Base-by-base conservation (phyloP, 2,329 filamentous ascomycete species). In the Clarireedia paspali region DNA sequence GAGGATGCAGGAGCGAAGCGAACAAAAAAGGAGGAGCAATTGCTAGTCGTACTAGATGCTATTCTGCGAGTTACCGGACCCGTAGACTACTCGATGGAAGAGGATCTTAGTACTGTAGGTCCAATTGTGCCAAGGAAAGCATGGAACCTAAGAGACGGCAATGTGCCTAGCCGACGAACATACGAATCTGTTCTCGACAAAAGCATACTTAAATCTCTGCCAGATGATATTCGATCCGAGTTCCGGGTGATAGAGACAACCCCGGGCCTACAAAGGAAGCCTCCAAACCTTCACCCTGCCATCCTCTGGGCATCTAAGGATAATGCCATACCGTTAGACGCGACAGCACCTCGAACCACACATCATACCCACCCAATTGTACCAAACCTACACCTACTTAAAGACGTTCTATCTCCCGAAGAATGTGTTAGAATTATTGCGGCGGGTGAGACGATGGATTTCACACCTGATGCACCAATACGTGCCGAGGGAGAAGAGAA, bases 401-500 rank as follows among this genome's bases (percentile, higher is more conserved):
- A 75, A 47, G 76, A 84, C 40, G 79, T 88, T 0, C 74, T 89
- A 1, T 79, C 81, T 0, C 70, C 77, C 0, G 72, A 74, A 1
- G 85, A 88, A 66, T 89, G 85, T 70, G 78, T 75, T 48, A 74
- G 80, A 12, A 87, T 89, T 54, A 82, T 89, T 20, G 80, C 82
- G 0, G 82, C 84, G 0, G 84, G 80, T 5, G 85, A 89, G 66
- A 75, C 75, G 0, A 77, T 87, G 47, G 78, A 79, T 6, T 89
- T 88, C 60, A 74, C 84, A 0, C 85, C 85, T 0, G 85, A 89
- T 63, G 82, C 83, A 0, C 85, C 85, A 0, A 72, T 88, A 30
- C 79, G 82, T 2, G 80, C 82, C n/a, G 82, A 84, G 55, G 82
- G 81, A 15, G 65, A 67, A 45, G 82, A 86, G 53, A 75, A 76